Base-by-base conservation (phyloP, 2,329 filamentous ascomycete genomes). In the Epichloe festucae region DNA sequence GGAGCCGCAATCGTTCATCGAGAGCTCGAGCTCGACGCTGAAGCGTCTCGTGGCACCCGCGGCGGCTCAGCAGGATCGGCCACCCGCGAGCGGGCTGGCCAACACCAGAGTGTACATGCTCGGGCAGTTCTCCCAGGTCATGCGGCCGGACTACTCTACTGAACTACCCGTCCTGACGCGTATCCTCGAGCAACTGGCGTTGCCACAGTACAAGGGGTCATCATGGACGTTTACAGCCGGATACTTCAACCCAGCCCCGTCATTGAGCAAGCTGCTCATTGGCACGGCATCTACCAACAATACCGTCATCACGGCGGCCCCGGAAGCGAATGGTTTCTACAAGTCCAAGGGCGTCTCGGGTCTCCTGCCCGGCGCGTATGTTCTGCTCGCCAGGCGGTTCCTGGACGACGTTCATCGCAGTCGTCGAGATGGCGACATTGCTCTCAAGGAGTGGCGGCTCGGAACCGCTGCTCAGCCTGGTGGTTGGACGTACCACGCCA, bases 401-500 rank as follows among this genome's bases (percentile, higher is more conserved):
- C 73, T 97, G 3, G 78, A 81, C 43, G 76, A 70, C 2, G 70
- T 78, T 0, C 69, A 75, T 49, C 62, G 68, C 8, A 61, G 66
- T 40, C 70, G 71, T 42, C 71, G 71, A 4, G 73, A 73, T 11
- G 70, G 75, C 1, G 74, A 76, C 10, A 85, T 96, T 31, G 69
- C 78, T 3, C 73, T 98, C 4, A 87, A 88, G 55, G 93, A 98
- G 69, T 98, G 93, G 93, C 79, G 84, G 6, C 76, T 77, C 45
- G 93, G 93, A 8, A 87, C 82, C 0, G 86, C 95, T 2, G 86
- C 86, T 17, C 78, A 89, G 59, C 82, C 86, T 0, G 87, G 75
- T 1, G 91, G 89, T 1, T 98, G 94, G 93, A 96, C 91, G 0
- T 98, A 98, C 67, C 93, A 98, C 62, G 93, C 93, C 46, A 98